phyloP scores from a whole-genome alignment of 129 eudicot genomes.

The Deinandra increscens region DNA sequence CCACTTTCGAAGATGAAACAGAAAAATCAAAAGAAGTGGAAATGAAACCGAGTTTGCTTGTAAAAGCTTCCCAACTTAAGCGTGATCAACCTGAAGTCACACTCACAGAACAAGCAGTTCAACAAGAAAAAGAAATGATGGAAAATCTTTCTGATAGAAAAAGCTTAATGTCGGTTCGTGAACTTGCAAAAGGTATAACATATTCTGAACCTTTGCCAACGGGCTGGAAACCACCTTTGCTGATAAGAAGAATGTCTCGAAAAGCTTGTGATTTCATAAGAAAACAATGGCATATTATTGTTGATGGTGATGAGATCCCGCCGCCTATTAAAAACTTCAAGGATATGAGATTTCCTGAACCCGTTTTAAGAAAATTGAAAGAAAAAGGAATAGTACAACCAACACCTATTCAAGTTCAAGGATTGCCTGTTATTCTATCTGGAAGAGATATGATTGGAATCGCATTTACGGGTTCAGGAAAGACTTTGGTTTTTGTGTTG shows the following conservation, averaged over 20 bases:
- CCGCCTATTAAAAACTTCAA: conserved; percentile 74
- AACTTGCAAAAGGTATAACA: conserved; percentile 74
- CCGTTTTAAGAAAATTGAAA: conserved; percentile 55
- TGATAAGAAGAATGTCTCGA: conserved; percentile 54
- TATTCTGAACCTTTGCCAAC: conserved; percentile 63
- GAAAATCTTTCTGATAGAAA: conserved; percentile 67
- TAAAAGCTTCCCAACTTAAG: conserved; percentile 73
- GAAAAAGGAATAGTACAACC: conserved; percentile 78
- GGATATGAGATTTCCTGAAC: conserved; percentile 82
- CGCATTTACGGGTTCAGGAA: conserved; percentile 84
- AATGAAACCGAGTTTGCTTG: conserved; percentile 68
- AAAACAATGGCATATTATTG: conserved; percentile 81
- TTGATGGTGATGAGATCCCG: conserved; percentile 78
- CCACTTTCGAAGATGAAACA: conserved; percentile 49
- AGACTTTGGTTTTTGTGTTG: conserved; percentile 70
- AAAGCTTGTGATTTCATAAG: conserved; percentile 52
- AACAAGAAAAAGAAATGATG: conserved; percentile 77
- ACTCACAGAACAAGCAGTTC: conserved; percentile 60
- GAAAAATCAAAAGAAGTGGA: conserved; percentile 51
- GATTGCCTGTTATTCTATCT: conserved; percentile 69
- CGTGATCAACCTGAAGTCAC: conserved; percentile 70
- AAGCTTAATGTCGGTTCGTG: conserved; percentile 65
- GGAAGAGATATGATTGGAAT: conserved; percentile 90
- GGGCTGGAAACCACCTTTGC: conserved; percentile 81
- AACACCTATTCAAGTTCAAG: conserved; percentile 87